Evolutionary conservation across 768 basidiomycete species (phyloP), one percentile per base, ranked within the genome.

Genomic region (Lactarius sanguifluus): DNA sequence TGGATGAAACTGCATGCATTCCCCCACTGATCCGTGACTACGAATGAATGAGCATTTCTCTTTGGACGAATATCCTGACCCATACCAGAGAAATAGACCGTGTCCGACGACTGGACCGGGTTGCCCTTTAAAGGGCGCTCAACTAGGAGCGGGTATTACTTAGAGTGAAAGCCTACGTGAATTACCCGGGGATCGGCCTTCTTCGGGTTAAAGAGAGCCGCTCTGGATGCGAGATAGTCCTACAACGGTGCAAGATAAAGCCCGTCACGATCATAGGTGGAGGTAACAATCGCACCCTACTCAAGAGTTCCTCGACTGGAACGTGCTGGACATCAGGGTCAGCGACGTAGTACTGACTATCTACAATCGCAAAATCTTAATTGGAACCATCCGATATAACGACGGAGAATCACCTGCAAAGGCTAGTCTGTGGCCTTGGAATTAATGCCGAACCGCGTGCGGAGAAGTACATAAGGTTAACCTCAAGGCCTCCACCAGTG

Each of bases 1-100:
- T 94, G 92, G 71, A 94, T 94, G 71, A 83, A 90, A 75, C 92
- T 94, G 76, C 91, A 93, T 12, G 90, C 91, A 75, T 93, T 94
- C 2, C 92, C 92, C 90, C 89, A 92, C 73, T 90, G 87, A 73
- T 94, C 92, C 9, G 86, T 82, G 4, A 91, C 92, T 90, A 64
- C 5, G 41, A n/a, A 64, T n/a, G 34, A 36, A 40, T 54, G 20
- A 67, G 25, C 36, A 12, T n/a, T 16, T 36, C 34, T 23, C 9
- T 30, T 36, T 30, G 64, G 54, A 34, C 36, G 32, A 50, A 18
- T n/a, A 23, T 57, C 25, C 41, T n/a, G n/a, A 23, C 55, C 23
- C 75, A 69, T 76, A 85, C 90, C 91, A 8, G 94, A 87, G 73
- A 98, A 96, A 74, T 98, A 97, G 16, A 97, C 94, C 0, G 96